Base-by-base conservation (phyloP, 2,329 filamentous ascomycete species). In the Nemania serpens region DNA sequence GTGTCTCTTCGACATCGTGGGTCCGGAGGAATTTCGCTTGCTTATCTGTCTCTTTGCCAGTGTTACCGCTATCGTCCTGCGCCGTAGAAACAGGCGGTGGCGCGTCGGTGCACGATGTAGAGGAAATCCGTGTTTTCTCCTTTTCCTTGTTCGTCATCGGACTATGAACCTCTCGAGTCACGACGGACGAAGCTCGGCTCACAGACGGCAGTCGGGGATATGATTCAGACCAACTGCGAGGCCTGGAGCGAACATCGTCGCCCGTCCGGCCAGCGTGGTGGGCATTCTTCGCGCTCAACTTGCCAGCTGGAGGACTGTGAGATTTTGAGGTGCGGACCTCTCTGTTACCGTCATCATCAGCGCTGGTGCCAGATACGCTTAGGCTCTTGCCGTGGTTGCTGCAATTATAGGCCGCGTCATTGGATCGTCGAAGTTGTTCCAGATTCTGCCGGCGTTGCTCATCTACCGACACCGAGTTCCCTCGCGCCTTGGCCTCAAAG, bases 401-500 rank as follows among this genome's bases (percentile, higher is more conserved):
- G 33, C 13, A 12, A 17, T 34, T 41, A 29, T 54, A 50, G 7
- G 59, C 50, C 6, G 54, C 45, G 11, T 49, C 17, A 41, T 54
- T 61, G 22, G 59, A 54, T 25, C 33, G 54, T 39, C 34, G 45
- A n/a, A 58, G 43, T 17, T 58, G 59, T 11, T 58, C 59, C 6
- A 58, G 33, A 18, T 45, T 54, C n/a, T 45, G 22, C 13, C 12
- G 43, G 12, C 36, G 46, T 18, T 3, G 4, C 20, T 58, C 48
- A 1, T 20, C 15, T 9, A 5, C 25, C 7, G 7, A 7, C 25
- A 7, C 25, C 4, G 25, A 3, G 25, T 29, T 29, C 25, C 7
- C 25, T 7, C 25, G 12, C 15, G 7, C 2, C 3, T 48, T 18
- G n/a, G 5, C 11, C 13, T 42, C 36, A 13, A 33, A 48, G 9